Conservation (phyloP, 176 grass and related monocot species). For the Ananas comosus region DNA sequence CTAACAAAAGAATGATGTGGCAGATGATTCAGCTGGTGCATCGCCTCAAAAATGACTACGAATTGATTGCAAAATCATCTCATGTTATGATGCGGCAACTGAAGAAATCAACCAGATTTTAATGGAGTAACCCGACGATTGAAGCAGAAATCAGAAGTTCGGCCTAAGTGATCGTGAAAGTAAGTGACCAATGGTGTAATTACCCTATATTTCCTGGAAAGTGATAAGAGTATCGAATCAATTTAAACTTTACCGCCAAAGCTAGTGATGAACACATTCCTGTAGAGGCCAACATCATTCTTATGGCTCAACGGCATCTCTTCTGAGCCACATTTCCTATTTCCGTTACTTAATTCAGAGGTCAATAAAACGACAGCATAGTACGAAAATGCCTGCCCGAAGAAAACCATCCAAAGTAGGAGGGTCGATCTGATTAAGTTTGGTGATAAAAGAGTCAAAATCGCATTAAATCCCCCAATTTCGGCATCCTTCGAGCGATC, state of each 20-base stretch:
- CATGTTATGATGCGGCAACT: no score
- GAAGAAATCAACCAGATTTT: no score
- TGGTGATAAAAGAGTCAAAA: constrained; percentile 69
- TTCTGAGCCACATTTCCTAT: constrained; percentile 43
- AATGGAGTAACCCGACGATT: no score
- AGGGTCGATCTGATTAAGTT: constrained; percentile 62
- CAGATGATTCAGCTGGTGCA: no score
- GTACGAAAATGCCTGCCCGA: constrained; percentile 83
- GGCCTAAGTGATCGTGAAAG: no score
- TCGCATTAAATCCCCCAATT: constrained; percentile 40
- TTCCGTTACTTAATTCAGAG: constrained; percentile 66
- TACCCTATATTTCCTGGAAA: neutral
- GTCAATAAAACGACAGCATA: constrained; percentile 84
- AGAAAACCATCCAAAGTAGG: constrained; percentile 80
- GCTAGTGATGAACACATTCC: constrained; percentile 75
- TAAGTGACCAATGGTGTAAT: neutral
- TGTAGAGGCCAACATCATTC: constrained; percentile 55
- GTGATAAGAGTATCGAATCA: neutral
- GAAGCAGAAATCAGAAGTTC: no score
- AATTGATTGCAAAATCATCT: no score
- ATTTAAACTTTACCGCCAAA: constrained; percentile 53
- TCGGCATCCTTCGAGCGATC: constrained; percentile 30
- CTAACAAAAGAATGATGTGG: no score
- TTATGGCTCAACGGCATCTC: constrained; percentile 12
- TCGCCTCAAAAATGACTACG: no score